Percentiles rank a stretch among this genome's conserved stretches.
Evolutionary conservation across 2,329 filamentous ascomycete species (phyloP).

Genomic region (Dactylellina haptotyla): DNA sequence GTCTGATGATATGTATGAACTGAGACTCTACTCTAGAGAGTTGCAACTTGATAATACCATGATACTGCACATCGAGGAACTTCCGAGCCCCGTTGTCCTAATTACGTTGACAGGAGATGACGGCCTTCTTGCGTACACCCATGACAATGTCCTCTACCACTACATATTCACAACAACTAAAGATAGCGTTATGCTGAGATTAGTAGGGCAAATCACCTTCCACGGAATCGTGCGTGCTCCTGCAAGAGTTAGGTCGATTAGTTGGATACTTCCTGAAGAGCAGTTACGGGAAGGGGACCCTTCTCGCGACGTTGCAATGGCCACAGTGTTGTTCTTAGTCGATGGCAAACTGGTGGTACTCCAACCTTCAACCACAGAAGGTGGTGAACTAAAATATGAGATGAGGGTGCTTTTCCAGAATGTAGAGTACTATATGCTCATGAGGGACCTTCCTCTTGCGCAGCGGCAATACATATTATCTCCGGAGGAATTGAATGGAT

Average conservation of each 20-base stretch:
- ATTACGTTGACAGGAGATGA: conserved; percentile 91
- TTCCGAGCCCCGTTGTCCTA: conserved; percentile 87
- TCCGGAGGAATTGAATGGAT: conserved; percentile 38
- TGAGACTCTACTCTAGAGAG: conserved; percentile 94
- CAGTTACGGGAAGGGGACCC: conserved; percentile 92
- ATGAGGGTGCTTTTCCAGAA: conserved; percentile 97
- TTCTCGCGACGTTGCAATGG: conserved; percentile 91
- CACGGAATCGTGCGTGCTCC: conserved; percentile 95
- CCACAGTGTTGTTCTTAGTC: conserved; percentile 93
- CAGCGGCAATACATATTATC: conserved; percentile 44
- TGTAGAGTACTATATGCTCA: conserved; percentile 92
- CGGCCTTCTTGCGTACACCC: conserved; percentile 94
- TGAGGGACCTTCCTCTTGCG: conserved; percentile 78
- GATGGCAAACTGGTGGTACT: conserved; percentile 95
- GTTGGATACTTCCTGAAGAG: conserved; percentile 92
- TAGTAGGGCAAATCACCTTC: conserved; percentile 97
- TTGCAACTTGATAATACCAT: conserved; percentile 77
- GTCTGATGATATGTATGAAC: conserved; percentile 79
- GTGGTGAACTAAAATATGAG: conserved; percentile 91
- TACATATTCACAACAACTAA: conserved; percentile 82
- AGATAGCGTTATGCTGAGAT: conserved; percentile 76
- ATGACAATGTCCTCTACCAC: conserved; percentile 94
- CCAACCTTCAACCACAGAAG: conserved; percentile 83
- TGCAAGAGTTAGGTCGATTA: conserved; percentile 88
- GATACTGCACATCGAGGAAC: conserved; percentile 77